A percentile compares a stretch with the other conserved stretches of the same genome.
These are phyloP conservation scores for Diaporthe aspalathi DNA, from an alignment of 2,329 filamentous ascomycete species.

Conservation along the genomic window DNA sequence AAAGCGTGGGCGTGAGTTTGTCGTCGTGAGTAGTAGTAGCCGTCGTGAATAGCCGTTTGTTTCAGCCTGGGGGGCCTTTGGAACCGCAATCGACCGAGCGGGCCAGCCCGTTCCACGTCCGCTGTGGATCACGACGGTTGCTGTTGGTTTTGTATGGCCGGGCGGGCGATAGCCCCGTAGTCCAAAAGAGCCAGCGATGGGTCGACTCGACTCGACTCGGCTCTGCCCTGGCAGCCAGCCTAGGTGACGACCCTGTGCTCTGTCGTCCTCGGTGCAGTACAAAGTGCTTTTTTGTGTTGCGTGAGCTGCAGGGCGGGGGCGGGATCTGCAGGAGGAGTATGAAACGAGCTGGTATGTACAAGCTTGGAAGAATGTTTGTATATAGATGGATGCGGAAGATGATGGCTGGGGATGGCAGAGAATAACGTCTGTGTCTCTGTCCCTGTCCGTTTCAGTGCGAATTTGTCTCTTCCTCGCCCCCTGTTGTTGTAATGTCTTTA, in stretches of 20 bases:
- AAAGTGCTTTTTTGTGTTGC: neutral
- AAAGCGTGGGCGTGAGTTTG: neutral
- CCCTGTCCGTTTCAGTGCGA: neutral
- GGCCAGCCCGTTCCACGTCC: constrained; percentile 27
- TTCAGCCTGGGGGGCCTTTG: neutral
- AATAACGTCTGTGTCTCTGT: neutral
- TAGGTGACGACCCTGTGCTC: no score
- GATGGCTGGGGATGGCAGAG: neutral
- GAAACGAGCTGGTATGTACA: neutral
- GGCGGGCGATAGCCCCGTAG: neutral
- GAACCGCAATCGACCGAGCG: neutral
- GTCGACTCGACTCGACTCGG: neutral
- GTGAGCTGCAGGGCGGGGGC: neutral
- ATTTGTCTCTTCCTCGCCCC: neutral
- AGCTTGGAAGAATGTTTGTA: neutral
- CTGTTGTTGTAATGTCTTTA: neutral
- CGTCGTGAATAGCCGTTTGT: neutral
- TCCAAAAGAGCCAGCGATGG: neutral
- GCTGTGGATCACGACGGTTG: constrained; percentile 13
- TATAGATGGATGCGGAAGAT: constrained; percentile 4
- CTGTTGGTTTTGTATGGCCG: constrained; percentile 7
- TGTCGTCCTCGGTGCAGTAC: neutral
- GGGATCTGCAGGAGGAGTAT: constrained; percentile 12
- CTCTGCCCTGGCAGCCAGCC: neutral
- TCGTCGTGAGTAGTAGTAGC: constrained; percentile 5